Evolutionary conservation across 108 stramenopile genomes (phyloP), one percentile per base, ranked within the genome.

Genomic region (Cyclotella cryptica): DNA sequence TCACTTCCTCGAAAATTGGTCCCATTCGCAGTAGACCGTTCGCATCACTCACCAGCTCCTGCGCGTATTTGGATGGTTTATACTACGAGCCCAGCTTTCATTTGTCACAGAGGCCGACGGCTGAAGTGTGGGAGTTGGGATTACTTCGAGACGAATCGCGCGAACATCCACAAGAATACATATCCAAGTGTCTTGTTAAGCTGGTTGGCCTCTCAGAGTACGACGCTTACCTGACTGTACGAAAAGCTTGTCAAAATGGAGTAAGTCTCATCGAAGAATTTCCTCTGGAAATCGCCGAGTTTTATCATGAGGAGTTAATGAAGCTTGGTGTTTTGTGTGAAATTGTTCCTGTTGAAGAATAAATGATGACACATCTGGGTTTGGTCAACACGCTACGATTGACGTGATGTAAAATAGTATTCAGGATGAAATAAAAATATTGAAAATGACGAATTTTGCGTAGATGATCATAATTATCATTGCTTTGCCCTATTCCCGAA

Each of bases 201-300:
- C 14, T 58, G 22, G 21, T 58, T 27, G 57, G 57, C 22, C 57
- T 58, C 14, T 58, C 57, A 27, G 57, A 58, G 8, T 27, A 24
- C 21, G 57, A 58, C 22, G 57, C 57, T 4, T 28, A 14, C 13
- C 2, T 4, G 8, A 28, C 22, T 27, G 27, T 22, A 58, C 2
- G 22, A 14, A 5, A 58, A 22, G 57, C 57, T 28, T 8, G 22
- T 58, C 57, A 27, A 58, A 58, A 27, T 58, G 57, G 57, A 22
- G 57, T 58, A 14, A 22, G 21, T 27, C 57, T 58, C 22, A 28
- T 58, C 22, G 57, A 58, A 15, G 57, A 58, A 58, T 58, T 58
- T 27, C 26, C 57, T 22, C 27, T 58, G 21, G 57, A 58, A 27
- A 24, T 14, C 14, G 57, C 57, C 5, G 57, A 58, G 22, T 58